Percentiles rank a stretch among this genome's conserved stretches.
Conservation (phyloP, 805 yeast genomes). For the Candida argentea region DNA sequence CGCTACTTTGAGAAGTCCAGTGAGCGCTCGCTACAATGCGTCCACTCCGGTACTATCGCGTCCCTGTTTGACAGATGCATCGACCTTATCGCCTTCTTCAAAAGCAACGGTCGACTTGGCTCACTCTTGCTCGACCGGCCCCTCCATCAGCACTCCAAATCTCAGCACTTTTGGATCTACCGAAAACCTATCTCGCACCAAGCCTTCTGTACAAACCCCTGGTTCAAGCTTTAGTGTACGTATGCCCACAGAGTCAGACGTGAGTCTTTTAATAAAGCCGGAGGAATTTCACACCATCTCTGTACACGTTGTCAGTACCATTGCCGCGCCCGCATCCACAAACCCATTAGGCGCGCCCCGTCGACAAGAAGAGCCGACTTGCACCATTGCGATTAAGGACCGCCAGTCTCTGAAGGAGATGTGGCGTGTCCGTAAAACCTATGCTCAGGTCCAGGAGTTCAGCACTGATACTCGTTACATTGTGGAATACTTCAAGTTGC, state of each 20-base stretch:
- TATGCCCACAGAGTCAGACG: slow-evolving; percentile 23
- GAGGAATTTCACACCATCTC: slow-evolving; percentile 43
- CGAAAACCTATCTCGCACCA: slow-evolving; percentile 1
- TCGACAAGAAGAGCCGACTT: slow-evolving; percentile 45
- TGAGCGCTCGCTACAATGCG: too few relatives aligned
- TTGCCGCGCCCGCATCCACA: slow-evolving; percentile 13
- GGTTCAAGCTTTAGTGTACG: slow-evolving; percentile 11
- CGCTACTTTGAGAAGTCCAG: too few relatives aligned
- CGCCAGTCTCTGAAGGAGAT: slow-evolving; percentile 52
- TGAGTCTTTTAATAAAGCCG: slow-evolving; percentile 48
- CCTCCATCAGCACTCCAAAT: too few relatives aligned
- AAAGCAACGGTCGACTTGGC: too few relatives aligned
- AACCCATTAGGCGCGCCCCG: slow-evolving; percentile 25
- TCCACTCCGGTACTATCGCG: too few relatives aligned
- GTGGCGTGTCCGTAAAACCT: slow-evolving; percentile 64
- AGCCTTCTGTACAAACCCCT: slow-evolving; percentile 3
- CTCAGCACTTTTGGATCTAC: not conserved
- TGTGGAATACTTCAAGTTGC: slow-evolving; percentile 42
- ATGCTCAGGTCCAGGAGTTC: slow-evolving; percentile 48
- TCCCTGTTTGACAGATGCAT: too few relatives aligned
- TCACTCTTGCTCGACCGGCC: too few relatives aligned
- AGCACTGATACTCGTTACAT: slow-evolving; percentile 51
- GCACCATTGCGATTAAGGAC: slow-evolving; percentile 56
- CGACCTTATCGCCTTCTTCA: too few relatives aligned
- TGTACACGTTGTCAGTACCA: slow-evolving; percentile 40